These are phyloP conservation scores for Syzygium oleosum DNA, from an alignment of 345 rosid genomes.

Conservation along the genomic window DNA sequence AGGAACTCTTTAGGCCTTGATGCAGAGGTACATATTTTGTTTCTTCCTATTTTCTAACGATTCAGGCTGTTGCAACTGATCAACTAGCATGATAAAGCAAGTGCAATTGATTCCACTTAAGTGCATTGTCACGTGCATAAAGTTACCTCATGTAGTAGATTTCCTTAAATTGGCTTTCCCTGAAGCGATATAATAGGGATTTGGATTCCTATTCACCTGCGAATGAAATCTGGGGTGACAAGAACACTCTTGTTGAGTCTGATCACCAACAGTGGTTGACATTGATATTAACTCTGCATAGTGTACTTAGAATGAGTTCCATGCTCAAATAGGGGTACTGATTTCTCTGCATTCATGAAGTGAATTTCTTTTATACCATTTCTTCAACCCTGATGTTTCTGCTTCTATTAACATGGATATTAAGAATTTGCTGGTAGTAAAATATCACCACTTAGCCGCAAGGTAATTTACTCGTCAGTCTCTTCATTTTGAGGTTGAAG, in stretches of 20 bases:
- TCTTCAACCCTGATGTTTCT: neutral
- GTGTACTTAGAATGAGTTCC: neutral
- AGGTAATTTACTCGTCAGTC: neutral
- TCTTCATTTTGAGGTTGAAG: neutral
- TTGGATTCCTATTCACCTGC: neutral
- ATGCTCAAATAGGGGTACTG: neutral
- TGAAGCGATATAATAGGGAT: neutral
- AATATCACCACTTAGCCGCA: neutral
- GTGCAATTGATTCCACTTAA: neutral
- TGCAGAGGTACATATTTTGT: slow-evolving; percentile 56
- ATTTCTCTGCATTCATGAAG: neutral
- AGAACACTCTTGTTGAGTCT: neutral
- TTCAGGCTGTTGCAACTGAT: neutral
- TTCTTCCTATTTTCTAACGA: neutral
- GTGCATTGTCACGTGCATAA: neutral
- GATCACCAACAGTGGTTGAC: neutral
- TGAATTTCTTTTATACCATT: neutral
- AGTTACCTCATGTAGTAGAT: neutral
- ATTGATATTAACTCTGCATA: neutral
- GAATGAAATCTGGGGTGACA: neutral
- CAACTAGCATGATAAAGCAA: neutral
- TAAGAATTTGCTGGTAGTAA: neutral
- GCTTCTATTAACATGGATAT: neutral
- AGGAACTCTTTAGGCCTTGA: slow-evolving; percentile 81
- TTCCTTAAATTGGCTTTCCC: neutral